Conservation (phyloP, 2,329 filamentous ascomycete species). For the Blastomyces gilchristii region DNA sequence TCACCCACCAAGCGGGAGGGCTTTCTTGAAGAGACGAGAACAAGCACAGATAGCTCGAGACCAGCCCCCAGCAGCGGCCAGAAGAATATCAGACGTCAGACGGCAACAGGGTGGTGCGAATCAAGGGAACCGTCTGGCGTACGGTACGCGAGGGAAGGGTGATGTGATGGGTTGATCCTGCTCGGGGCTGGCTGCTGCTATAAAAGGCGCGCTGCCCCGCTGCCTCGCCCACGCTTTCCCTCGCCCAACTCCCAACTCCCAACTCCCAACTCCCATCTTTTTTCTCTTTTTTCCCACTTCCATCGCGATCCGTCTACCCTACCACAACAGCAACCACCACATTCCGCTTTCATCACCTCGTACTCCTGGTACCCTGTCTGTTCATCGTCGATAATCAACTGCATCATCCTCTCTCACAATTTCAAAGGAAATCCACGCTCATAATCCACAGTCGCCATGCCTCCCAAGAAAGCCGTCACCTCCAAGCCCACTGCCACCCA, state of each 20-base stretch:
- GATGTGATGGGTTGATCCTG: neutral
- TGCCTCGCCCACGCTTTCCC: slow-evolving; percentile 5
- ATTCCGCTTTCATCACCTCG: neutral
- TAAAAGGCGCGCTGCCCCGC: slow-evolving; percentile 5
- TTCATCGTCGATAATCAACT: slow-evolving; percentile 12
- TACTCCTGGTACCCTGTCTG: neutral
- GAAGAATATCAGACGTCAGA: neutral
- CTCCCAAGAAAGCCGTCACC: slow-evolving; percentile 52
- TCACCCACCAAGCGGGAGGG: neutral
- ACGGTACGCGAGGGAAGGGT: neutral
- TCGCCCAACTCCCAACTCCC: neutral
- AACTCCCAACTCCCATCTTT: neutral
- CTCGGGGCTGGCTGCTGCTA: neutral
- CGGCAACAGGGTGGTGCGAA: neutral
- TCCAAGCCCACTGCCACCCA: slow-evolving; percentile 46
- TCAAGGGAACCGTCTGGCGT: neutral
- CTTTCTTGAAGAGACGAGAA: neutral
- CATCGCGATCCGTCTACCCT: neutral
- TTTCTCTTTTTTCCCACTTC: neutral
- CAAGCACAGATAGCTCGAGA: neutral
- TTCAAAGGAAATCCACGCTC: neutral
- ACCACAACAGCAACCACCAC: slow-evolving; percentile 4
- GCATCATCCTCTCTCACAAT: neutral
- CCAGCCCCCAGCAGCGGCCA: neutral
- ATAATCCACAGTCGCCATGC: slow-evolving; percentile 41